Evolutionary conservation across 352 stramenopile genomes (phyloP), one percentile per base, ranked within the genome.

Genomic region (Elongisporangium senticosum): DNA sequence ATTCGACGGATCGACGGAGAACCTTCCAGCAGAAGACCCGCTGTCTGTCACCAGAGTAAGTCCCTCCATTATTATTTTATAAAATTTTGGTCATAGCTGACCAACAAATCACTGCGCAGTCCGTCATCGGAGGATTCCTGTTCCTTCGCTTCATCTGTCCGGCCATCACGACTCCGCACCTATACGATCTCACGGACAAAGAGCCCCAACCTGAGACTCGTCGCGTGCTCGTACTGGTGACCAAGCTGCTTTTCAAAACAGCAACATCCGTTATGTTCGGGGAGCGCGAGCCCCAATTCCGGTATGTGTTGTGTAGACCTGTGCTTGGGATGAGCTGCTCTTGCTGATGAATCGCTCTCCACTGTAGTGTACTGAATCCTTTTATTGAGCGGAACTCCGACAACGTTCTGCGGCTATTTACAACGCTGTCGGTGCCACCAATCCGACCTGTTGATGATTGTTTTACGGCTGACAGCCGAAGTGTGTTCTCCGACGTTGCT

Each of bases 131-230:
- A 53, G 86, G 86, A 4, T 96, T 96, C 40, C 62, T 96, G 2
- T 96, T 96, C 47, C 80, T 96, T 53, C 85, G 87, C 6, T 93
- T 96, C 52, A 84, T 96, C 37, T 96, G 87, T 48, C 87, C 87
- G 15, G 87, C 87, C 10, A 92, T 96, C 64, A 93, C 87, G 24
- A 95, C 85, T 1, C 87, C 87, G 4, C 87, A 95, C 57, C 53
- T 92, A 50, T 92, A 96, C 51, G 86, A 83, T 14, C 78, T 96
- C 8, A 77, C 75, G 7, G 84, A 93, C 28, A 80, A 90, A 57
- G 69, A 89, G 20, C 82, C 87, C 5, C 68, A 64, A 14, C 68
- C 83, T 0, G 79, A 90, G 55, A 91, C 81, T 0, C 74, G 87
- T n/a, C 79, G 83, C 43, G 76, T 93, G 23, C 75, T 96, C n/a